Evolutionary conservation across 2,329 filamentous ascomycete species (phyloP), one percentile per base, ranked within the genome.

Genomic region (Cladophialophora chaetospira): DNA sequence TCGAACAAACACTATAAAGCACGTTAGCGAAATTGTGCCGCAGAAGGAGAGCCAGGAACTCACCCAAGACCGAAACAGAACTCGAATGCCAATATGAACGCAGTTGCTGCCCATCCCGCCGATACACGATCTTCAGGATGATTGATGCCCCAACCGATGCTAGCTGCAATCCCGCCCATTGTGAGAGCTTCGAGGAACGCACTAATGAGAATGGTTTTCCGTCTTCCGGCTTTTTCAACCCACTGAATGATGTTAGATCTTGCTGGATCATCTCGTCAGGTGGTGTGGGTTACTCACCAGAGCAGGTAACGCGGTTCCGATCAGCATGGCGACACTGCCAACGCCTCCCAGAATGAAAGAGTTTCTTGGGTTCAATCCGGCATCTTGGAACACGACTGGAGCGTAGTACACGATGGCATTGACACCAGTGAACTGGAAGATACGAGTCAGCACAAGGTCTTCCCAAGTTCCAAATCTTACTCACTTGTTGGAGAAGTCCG

Each of bases 341-440:
- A 52, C 48, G 13, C 48, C 17, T 6, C 48, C 25, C 48, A 52
- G 42, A 17, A 52, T 40, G 23, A 25, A 52, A 4, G 48, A 23
- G 11, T 25, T 43, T 13, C 48, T 5, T 3, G 48, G 17, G 6
- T 19, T 52, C 8, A 52, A 23, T 4, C 48, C 48, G 21, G 25
- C 48, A 6, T 52, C 17, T 28, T 52, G 48, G 15, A 52, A 52
- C 3, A 52, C 48, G 10, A 52, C 48, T 10, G 48, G 17, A 13
- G 48, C 48, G 21, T 52, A 52, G 17, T 52, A 52, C 33, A 52
- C 48, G 23, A 52, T 52, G 25, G 17, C 17, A 43, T 52, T 52
- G 4, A 52, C 25, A n/a, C 48, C 48, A 6, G 35, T 52, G 13
- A 43, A n/a, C 35, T 50, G 15, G 13, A 9, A 11, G 17, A 33